Evolutionary conservation across 2,329 filamentous ascomycete species (phyloP).

Genomic region (Ophiostoma perfectum): DNA sequence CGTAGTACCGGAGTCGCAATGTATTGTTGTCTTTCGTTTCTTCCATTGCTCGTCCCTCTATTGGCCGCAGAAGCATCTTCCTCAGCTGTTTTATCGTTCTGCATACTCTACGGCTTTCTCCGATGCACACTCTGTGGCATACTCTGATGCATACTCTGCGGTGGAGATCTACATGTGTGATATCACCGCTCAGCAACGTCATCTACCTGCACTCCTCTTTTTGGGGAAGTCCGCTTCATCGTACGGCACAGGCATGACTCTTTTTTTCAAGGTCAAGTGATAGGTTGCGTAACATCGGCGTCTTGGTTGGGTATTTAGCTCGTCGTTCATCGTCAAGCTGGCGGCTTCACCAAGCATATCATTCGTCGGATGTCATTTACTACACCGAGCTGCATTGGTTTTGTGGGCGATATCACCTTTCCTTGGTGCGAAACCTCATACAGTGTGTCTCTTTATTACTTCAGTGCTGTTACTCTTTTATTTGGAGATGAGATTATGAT

Average conservation of each 20-base stretch:
- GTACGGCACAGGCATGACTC: not conserved
- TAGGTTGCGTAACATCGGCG: not conserved
- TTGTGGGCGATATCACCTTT: not conserved
- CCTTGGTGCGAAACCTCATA: not conserved
- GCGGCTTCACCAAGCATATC: not conserved
- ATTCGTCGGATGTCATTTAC: not conserved
- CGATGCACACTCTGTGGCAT: no score
- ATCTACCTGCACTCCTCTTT: not conserved
- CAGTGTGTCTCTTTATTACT: not conserved
- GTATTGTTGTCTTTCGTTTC: no score
- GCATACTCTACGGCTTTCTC: no score
- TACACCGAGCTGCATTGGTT: not conserved
- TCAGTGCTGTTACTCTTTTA: no score
- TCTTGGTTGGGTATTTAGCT: not conserved
- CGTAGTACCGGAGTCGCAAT: no score
- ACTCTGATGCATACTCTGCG: no score
- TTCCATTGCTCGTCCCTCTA: no score
- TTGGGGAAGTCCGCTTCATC: constrained; percentile 3
- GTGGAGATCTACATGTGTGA: no score
- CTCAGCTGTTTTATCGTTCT: no score
- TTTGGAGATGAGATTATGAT: no score
- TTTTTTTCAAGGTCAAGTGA: not conserved
- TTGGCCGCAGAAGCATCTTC: no score
- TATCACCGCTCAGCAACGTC: no score
- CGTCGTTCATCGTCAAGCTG: not conserved